Evolutionary conservation across 2,329 filamentous ascomycete species (phyloP).

Genomic region (Cordyceps tenuipes): DNA sequence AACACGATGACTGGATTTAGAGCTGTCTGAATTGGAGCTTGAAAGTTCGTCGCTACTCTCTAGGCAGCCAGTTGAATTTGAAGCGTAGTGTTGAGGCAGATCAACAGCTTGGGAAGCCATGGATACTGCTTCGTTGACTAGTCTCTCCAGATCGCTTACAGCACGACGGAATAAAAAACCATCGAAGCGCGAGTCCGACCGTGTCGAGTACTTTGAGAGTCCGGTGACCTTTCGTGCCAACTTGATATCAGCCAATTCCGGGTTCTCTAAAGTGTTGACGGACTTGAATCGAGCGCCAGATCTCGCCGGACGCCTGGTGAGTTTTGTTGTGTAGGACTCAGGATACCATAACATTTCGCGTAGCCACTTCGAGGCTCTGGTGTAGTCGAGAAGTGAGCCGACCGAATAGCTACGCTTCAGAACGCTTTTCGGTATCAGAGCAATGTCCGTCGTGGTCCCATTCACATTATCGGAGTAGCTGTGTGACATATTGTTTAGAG

Average conservation of each 20-base stretch:
- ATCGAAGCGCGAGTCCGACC: slow-evolving; percentile 19
- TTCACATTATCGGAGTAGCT: slow-evolving; percentile 2
- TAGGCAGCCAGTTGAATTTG: not conserved
- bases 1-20: not conserved
- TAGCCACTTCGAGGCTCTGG: slow-evolving; percentile 27
- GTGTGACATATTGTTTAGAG: not conserved
- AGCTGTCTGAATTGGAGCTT: not conserved
- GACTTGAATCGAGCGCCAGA: not conserved
- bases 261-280: not conserved
- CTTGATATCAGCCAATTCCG: slow-evolving; percentile 13
- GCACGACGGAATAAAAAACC: slow-evolving; percentile 26
- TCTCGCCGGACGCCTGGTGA: slow-evolving; percentile 21
- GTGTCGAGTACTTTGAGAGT: slow-evolving; percentile 16
- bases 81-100: slow-evolving; percentile 18
- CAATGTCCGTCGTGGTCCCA: not conserved
- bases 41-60: not conserved
- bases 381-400: slow-evolving; percentile 24
- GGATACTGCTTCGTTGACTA: slow-evolving; percentile 37
- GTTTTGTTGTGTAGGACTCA: slow-evolving; percentile 19
- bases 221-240: slow-evolving; percentile 15
- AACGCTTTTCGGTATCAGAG: not conserved
- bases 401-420: slow-evolving; percentile 19
- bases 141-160: slow-evolving; percentile 35
- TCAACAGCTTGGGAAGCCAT: slow-evolving; percentile 34
- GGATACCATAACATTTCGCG: slow-evolving; percentile 22